Base-by-base conservation (phyloP, 345 rosid genomes). In the Erysimum cheiranthoides region DNA sequence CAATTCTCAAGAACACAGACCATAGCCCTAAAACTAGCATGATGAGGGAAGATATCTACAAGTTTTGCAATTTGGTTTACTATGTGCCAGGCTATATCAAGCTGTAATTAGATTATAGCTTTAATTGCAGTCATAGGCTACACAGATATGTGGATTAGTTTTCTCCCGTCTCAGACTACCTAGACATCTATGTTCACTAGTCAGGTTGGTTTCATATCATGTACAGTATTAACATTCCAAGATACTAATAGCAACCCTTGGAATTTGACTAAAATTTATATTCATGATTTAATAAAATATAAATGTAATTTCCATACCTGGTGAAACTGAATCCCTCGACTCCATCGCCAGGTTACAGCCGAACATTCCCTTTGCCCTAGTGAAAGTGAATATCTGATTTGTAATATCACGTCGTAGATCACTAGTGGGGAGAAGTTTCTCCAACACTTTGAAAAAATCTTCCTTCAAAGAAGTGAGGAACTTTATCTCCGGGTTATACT, bases 361-460 rank as follows among this genome's bases (percentile, higher is more conserved):
- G 46, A 93, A 93, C 90, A 93, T 85, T 75, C 96, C 94, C 31
- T 85, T 86, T 10, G 94, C 90, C 74, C 91, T 81, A 7, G 91
- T 83, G 68, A 90, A 93, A 31, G 83, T 85, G 62, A 86, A 74
- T 56, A 90, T 93, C 78, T 93, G 91, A 80, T 82, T 90, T 70
- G 93, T 85, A 72, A 93, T 84, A 73, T 90, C 96, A 11, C 89
- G 94, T 66, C 97, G 86, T 77, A 87, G 74, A 52, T 92, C 96
- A n/a, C 96, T 93, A 12, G 96, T 87, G 38, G 96, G 97, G 60
- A 92, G 93, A 51, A 90, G 79, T 80, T 88, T 90, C 88, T 92
- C 96, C 30, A 92, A 76, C 50, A 90, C 96, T 60, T 88, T 88
- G 79, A 82, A 90, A 76, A 92, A 88, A 50, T 90, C 94, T 76